Conservation (phyloP, 805 yeast species). For the Starmerella kuoi region DNA sequence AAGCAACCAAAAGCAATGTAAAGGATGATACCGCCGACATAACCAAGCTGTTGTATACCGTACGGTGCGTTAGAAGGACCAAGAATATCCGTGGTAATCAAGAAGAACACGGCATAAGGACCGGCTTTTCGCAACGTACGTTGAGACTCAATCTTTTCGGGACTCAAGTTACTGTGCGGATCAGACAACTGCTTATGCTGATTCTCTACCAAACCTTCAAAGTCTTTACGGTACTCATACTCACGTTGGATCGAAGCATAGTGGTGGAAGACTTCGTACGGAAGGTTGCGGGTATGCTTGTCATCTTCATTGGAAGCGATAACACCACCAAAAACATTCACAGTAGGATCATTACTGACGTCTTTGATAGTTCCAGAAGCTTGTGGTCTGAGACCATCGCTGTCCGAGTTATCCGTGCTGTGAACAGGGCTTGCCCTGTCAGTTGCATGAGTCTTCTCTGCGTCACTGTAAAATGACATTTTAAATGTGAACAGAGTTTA, state of each 20-base stretch:
- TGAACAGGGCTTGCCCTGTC: neutral
- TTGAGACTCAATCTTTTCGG: constrained; percentile 20
- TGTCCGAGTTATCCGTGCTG: neutral
- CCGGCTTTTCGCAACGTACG: constrained; percentile 17
- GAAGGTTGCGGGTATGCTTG: constrained; percentile 15
- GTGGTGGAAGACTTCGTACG: constrained; percentile 17
- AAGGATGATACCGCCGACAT: constrained; percentile 36
- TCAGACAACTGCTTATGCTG: constrained; percentile 16
- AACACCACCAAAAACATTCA: constrained; percentile 13
- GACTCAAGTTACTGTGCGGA: constrained; percentile 19
- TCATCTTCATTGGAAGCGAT: constrained; percentile 17
- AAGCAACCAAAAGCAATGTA: constrained; percentile 33
- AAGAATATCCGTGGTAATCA: constrained; percentile 39
- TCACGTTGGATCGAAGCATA: constrained; percentile 22
- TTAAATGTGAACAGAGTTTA: too few species aligned
- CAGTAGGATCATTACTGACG: constrained; percentile 7
- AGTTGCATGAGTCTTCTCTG: neutral
- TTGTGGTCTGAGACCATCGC: neutral
- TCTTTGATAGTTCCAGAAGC: constrained; percentile 12
- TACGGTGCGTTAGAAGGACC: constrained; percentile 40
- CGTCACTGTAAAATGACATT: neutral
- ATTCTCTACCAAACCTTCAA: constrained; percentile 16
- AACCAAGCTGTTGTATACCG: constrained; percentile 36
- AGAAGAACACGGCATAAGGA: constrained; percentile 30
- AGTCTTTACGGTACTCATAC: constrained; percentile 16